Percentiles rank a stretch among this genome's conserved stretches.
phyloP scores from a whole-genome alignment of 2,329 filamentous ascomycete genomes.

The Nectriaceae sp. region DNA sequence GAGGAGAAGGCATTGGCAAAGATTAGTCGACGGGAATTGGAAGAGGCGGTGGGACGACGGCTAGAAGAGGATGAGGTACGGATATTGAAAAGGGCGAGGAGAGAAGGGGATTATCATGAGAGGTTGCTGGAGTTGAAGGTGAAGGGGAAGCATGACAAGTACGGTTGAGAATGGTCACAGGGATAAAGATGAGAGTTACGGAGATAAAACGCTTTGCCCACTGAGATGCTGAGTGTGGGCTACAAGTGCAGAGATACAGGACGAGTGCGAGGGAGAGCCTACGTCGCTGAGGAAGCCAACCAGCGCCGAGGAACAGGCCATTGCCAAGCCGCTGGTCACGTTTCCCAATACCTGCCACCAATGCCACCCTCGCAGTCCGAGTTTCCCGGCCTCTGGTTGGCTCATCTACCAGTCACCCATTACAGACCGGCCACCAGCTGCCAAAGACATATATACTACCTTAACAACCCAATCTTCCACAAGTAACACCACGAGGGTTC shows the following conservation, averaged over 20 bases:
- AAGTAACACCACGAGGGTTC: conserved; percentile 6
- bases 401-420: no score
- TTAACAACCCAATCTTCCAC: not conserved
- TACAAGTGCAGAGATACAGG: no score
- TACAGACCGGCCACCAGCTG: conserved; percentile 4
- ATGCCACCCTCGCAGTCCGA: no score
- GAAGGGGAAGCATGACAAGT: conserved; percentile 94
- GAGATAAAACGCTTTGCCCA: no score
- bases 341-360: no score
- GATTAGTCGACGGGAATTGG: conserved; percentile 82
- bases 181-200: not conserved
- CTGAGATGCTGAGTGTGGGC: no score
- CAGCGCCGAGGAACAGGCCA: no score
- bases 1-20: conserved; percentile 83
- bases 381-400: no score
- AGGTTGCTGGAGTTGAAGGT: conserved; percentile 82
- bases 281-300: no score
- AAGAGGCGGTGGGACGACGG: conserved; percentile 74
- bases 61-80: conserved; percentile 86
- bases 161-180: conserved; percentile 28
- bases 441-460: conserved; percentile 8
- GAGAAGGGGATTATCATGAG: conserved; percentile 90
- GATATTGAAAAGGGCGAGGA: conserved; percentile 77
- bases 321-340: no score
- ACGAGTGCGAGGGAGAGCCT: no score